Evolutionary conservation across 768 basidiomycete species (phyloP).

Genomic region (Rickenella mellea): DNA sequence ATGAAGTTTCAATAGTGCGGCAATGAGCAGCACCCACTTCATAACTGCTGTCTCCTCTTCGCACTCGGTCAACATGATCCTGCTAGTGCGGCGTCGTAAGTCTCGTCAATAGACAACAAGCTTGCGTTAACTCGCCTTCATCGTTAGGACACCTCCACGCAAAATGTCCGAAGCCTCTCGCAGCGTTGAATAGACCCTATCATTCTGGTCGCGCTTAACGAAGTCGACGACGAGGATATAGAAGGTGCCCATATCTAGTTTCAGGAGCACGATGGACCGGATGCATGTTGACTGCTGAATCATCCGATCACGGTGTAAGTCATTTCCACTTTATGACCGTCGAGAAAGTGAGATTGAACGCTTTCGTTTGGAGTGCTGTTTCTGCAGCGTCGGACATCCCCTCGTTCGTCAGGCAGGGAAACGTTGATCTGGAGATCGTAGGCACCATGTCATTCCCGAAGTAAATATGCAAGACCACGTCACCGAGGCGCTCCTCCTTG

Average conservation of each 20-base stretch:
- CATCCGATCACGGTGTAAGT: conserved; percentile 88
- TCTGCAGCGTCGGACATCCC: conserved; percentile 96
- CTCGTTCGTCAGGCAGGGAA: conserved; percentile 95
- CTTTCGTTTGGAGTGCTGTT: conserved; percentile 58
- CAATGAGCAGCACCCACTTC: too few relatives aligned
- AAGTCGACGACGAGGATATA: neutral
- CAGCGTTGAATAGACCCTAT: conserved; percentile 34
- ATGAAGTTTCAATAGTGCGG: too few relatives aligned
- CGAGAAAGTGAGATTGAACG: neutral
- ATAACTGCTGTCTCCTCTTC: too few relatives aligned
- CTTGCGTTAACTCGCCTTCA: neutral
- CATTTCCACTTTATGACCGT: neutral
- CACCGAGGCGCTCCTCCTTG: conserved; percentile 72
- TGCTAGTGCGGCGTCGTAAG: too few relatives aligned
- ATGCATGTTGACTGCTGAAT: conserved; percentile 90
- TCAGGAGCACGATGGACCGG: conserved; percentile 74
- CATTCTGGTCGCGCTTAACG: neutral
- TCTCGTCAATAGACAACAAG: too few relatives aligned
- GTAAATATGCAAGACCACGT: conserved; percentile 72
- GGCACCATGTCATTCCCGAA: conserved; percentile 98
- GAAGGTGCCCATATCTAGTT: conserved; percentile 94
- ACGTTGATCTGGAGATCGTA: conserved; percentile 94
- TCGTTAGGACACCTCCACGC: conserved; percentile 75
- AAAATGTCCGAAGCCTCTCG: conserved; percentile 75
- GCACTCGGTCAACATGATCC: too few relatives aligned